These are phyloP conservation scores for Penicillium occitanis DNA, from an alignment of 2,329 filamentous ascomycete species.

Conservation along the genomic window DNA sequence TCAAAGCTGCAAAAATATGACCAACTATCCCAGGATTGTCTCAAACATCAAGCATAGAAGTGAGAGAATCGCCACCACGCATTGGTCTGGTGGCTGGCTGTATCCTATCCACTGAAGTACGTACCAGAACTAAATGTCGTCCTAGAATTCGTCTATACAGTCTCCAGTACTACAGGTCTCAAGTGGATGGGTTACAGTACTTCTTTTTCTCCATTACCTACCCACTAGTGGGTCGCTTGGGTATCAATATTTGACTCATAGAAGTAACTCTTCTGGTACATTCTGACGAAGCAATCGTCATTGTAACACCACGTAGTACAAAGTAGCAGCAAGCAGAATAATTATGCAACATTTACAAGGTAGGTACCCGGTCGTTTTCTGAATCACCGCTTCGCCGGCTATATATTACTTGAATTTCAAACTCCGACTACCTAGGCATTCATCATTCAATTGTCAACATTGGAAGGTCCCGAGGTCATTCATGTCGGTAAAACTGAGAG, in stretches of 20 bases:
- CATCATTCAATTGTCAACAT: not conserved
- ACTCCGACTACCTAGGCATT: not conserved
- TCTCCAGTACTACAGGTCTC: not conserved
- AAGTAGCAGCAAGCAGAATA: not conserved
- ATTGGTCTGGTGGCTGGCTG: not conserved
- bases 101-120: not conserved
- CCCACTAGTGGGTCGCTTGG: not conserved
- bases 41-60: not conserved
- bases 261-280: slow-evolving; percentile 1
- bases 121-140: not conserved
- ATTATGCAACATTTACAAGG: not conserved
- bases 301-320: slow-evolving; percentile 9
- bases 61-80: not conserved
- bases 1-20: too few relatives aligned
- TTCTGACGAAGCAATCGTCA: not conserved
- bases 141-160: not conserved
- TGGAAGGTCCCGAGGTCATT: not conserved
- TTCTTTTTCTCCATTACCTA: not conserved
- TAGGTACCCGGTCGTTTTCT: not conserved
- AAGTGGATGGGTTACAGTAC: not conserved
- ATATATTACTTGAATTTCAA: not conserved
- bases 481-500: not conserved
- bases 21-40: not conserved
- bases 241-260: not conserved
- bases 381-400: too few relatives aligned